Base-by-base conservation (phyloP, 2,329 filamentous ascomycete genomes). In the Pestalotiopsis fici region DNA sequence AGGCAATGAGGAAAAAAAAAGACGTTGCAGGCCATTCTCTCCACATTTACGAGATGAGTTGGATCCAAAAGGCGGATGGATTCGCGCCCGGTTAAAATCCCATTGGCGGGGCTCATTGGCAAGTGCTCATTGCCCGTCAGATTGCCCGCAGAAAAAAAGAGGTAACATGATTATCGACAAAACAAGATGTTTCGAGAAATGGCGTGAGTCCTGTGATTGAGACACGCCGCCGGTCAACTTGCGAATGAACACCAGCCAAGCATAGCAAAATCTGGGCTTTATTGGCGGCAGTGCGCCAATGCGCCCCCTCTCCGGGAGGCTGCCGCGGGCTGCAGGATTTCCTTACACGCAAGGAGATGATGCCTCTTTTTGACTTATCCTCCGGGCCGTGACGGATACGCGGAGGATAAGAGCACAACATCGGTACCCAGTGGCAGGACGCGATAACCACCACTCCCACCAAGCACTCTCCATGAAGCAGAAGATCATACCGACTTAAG, bases 331-430 rank as follows among this genome's bases (percentile, higher is more conserved):
- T 65, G 50, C 50, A 65, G 50, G 50, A 65, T 59, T 65, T 54
- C 63, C 63, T 65, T 65, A 59, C 39, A 65, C 63, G 43, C 55
- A 25, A 65, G 63, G 63, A 65, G 63, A 65, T 59, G 37, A 59
- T 65, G 50, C 50, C 63, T 65, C 63, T 65, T 59, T 65, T 59
- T 28, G 63, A 65, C 21, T 12, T 56, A 27, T 25, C 39, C 27
- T 25, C 28, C 50, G 43, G 31, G 63, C 27, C 23, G 21, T 43
- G 50, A 60, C 57, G 31, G 28, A 15, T 27, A 64, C n/a, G 35
- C 27, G 13, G n/a, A 59, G 54, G 63, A 59, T 61, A 35, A 61
- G 28, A 61, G 59, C 15, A 35, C 31, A 61, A 43, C 37, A 63
- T 35, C 50, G 39, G n/a, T 50, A 50, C 43, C 43, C 31, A 11